phyloP scores from a whole-genome alignment of 768 basidiomycete genomes.

The Cytidiella melzeri region DNA sequence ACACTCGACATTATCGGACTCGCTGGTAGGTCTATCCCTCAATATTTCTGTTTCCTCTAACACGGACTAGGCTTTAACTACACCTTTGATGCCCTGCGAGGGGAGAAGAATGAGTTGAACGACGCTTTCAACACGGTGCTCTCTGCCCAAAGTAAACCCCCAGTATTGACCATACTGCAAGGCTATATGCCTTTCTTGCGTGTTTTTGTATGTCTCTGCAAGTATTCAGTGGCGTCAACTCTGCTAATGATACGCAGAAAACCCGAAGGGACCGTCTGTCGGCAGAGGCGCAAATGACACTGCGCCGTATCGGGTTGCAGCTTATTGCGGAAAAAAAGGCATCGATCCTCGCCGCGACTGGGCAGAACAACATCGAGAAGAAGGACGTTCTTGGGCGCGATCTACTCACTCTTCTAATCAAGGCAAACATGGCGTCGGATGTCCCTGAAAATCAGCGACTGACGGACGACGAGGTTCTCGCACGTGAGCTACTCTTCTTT shows the following conservation, averaged over 20 bases:
- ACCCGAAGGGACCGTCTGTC: not conserved
- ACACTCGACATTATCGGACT: conserved; percentile 50
- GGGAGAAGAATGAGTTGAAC: conserved; percentile 18
- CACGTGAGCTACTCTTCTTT: conserved; percentile 15
- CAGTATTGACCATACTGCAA: conserved; percentile 6
- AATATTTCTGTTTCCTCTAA: not conserved
- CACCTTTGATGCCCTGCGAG: conserved; percentile 41
- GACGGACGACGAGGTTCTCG: conserved; percentile 29
- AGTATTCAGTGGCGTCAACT: not conserved
- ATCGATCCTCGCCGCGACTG: conserved; percentile 16
- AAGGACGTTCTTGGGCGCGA: conserved; percentile 32
- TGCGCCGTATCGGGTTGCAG: conserved; percentile 17
- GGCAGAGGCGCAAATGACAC: conserved; percentile 1
- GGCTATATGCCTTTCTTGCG: conserved; percentile 1
- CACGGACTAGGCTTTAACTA: conserved; percentile 39
- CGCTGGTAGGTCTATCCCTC: conserved; percentile 24
- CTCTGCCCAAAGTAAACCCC: not conserved
- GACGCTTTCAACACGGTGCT: conserved; percentile 20
- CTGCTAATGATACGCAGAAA: not conserved
- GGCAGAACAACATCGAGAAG: conserved; percentile 25
- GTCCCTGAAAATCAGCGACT: conserved; percentile 22
- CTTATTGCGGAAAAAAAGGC: conserved; percentile 20
- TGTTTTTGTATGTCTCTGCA: conserved; percentile 5
- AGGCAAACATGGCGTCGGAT: conserved; percentile 44
- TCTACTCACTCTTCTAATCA: conserved; percentile 46